Evolutionary conservation across 495 filamentous ascomycete species (phyloP).

Genomic region (Xylaria grammica): DNA sequence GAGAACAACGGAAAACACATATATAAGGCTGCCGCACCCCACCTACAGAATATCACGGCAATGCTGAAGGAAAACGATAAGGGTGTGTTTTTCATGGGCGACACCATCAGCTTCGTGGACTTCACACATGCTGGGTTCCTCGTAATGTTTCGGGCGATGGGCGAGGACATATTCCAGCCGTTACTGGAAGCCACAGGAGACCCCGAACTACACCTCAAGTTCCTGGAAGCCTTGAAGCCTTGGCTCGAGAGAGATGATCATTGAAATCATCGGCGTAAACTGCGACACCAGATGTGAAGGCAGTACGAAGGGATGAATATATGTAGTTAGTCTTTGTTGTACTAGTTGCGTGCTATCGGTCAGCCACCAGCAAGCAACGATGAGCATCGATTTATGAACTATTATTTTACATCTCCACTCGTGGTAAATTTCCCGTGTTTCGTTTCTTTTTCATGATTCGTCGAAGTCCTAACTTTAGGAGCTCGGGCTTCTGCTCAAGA

Average conservation of each 20-base stretch:
- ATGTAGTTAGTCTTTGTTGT: background rate
- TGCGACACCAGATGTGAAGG: background rate
- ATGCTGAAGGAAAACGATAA: slow-evolving; percentile 54
- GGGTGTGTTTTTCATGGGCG: slow-evolving; percentile 55
- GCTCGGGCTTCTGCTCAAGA: too few species aligned
- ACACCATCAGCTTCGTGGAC: slow-evolving; percentile 46
- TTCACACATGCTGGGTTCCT: slow-evolving; percentile 48
- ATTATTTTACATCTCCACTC: background rate
- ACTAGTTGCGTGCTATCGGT: background rate
- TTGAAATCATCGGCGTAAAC: slow-evolving; percentile 9
- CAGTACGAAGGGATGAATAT: background rate
- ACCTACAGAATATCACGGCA: slow-evolving; percentile 46
- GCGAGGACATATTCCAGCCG: slow-evolving; percentile 39
- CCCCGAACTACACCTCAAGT: slow-evolving; percentile 35
- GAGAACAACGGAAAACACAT: slow-evolving; percentile 41
- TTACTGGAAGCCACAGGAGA: slow-evolving; percentile 43
- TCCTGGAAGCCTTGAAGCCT: slow-evolving; percentile 46
- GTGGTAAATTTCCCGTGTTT: background rate
- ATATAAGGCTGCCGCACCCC: slow-evolving; percentile 44
- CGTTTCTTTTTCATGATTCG: too few species aligned
- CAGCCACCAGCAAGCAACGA: background rate
- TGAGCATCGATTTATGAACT: background rate
- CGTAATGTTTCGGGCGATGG: slow-evolving; percentile 38
- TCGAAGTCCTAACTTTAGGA: too few species aligned
- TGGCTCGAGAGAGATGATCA: slow-evolving; percentile 42